A percentile compares a stretch with the other conserved stretches of the same genome.
These are phyloP conservation scores for Torulaspora microellipsoides DNA, from an alignment of 805 yeast species.

Conservation along the genomic window DNA sequence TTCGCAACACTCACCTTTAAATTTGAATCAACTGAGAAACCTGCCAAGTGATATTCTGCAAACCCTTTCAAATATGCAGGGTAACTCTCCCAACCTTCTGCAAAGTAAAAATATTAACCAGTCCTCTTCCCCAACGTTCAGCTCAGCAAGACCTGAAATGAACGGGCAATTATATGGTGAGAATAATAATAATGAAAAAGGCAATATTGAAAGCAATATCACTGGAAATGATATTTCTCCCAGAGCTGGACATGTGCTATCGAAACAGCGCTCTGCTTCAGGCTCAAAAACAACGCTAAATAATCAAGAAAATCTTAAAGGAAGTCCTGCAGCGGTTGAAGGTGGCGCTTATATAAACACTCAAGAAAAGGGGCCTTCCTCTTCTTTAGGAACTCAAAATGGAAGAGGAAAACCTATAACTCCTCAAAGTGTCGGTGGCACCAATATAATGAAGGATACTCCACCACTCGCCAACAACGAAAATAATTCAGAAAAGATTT, in stretches of 20 bases:
- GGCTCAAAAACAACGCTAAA: not conserved
- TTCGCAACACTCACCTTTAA: conserved; percentile 10
- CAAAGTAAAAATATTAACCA: conserved; percentile 3
- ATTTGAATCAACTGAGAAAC: conserved; percentile 17
- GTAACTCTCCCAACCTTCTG: conserved; percentile 13
- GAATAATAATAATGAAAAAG: not conserved
- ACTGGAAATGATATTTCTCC: not conserved
- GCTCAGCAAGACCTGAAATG: conserved; percentile 2
- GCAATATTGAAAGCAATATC: not conserved
- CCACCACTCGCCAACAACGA: conserved; percentile 4
- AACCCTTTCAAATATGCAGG: conserved; percentile 15
- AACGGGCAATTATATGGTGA: not conserved
- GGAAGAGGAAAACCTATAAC: conserved; percentile 15
- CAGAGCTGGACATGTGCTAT: not conserved
- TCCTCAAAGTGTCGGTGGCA: conserved; percentile 14
- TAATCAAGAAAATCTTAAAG: not conserved
- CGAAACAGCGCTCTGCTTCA: not conserved
- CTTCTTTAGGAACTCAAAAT: conserved; percentile 1
- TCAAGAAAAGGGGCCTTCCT: not conserved
- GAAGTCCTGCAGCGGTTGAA: not conserved
- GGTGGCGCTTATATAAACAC: not conserved
- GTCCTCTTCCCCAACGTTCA: conserved; percentile 8
- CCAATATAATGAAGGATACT: conserved; percentile 5
- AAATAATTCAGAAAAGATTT: not conserved
- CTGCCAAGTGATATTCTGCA: conserved; percentile 23